Evolutionary conservation across 2,329 filamentous ascomycete species (phyloP), one percentile per base, ranked within the genome.

Genomic region (Hypoxylon sp.): DNA sequence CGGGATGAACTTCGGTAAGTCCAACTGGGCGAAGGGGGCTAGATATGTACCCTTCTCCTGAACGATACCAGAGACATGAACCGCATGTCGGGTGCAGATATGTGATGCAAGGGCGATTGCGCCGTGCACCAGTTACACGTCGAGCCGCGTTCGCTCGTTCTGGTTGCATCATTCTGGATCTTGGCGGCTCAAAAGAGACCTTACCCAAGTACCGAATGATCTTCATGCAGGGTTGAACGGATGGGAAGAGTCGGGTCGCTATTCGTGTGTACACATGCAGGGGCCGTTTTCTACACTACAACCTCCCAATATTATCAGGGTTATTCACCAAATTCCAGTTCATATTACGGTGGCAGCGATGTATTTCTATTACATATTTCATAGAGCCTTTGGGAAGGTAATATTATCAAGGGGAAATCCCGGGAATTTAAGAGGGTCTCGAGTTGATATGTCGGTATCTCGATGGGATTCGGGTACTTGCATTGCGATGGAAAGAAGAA

Each of bases 161-260:
- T 53, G 55, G 57, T 55, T 54, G 61, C 54, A 65, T 52, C 64
- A 21, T 57, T 41, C 8, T 8, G 43, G 37, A 51, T 65, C 67
- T 58, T 70, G 65, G 67, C 61, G 56, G 64, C 67, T 63, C 34
- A 62, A 63, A 67, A 57, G 47, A 67, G 51, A 67, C 64, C 67
- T 67, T 58, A 69, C 64, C 67, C 64, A 69, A 69, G 67, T 67
- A 64, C 67, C 63, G 61, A 67, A 58, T 67, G 61, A 69, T 69
- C 55, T 59, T 34, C 61, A 67, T 69, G 60, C 61, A 69, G 53
- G 53, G 45, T 61, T 60, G 58, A 25, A 58, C 65, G 46, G 59
- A 70, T 68, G 67, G 67, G 56, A 70, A 70, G 46, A 65, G 16
- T 70, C 67, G 67, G 67, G 45, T 60, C 16, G 58, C 45, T 58